These are phyloP conservation scores for Leucaena leucocephala DNA, from an alignment of 306 rosid genomes.

Conservation along the genomic window DNA sequence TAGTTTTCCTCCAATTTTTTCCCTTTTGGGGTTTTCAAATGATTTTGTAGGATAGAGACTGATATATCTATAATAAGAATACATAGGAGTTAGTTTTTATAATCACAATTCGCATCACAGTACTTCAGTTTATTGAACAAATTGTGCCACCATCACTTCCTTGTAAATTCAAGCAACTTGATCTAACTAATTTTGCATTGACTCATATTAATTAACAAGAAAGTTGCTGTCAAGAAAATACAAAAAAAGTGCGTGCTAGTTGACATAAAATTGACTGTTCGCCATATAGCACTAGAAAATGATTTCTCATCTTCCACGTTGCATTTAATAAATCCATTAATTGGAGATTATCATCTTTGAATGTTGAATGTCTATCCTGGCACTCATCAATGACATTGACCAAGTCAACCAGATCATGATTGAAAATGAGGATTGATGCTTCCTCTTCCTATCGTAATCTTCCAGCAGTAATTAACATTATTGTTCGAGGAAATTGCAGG, in stretches of 20 bases:
- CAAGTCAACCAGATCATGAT: conserved; percentile 23
- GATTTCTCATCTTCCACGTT: conserved; percentile 12
- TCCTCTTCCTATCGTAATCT: conserved; percentile 15
- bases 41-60: not conserved
- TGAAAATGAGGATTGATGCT: conserved; percentile 3
- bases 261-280: not conserved
- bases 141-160: not conserved
- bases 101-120: too few relatives aligned
- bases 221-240: not conserved
- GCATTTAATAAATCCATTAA: not conserved
- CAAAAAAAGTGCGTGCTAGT: not conserved
- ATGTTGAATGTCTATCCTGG: not conserved
- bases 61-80: not conserved
- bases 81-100: too few relatives aligned
- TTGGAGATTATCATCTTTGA: conserved; percentile 18
- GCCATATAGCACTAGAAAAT: conserved; percentile 7
- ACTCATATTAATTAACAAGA: conserved; percentile 10
- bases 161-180: not conserved
- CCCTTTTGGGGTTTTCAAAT: not conserved
- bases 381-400: not conserved
- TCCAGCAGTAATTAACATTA: not conserved
- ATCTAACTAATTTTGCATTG: conserved; percentile 14
- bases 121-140: too few relatives aligned
- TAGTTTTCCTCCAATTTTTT: not conserved
- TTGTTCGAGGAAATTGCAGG: conserved; percentile 28